These are phyloP conservation scores for Acorus calamus DNA, from an alignment of 106 monocot genomes.

Conservation along the genomic window DNA sequence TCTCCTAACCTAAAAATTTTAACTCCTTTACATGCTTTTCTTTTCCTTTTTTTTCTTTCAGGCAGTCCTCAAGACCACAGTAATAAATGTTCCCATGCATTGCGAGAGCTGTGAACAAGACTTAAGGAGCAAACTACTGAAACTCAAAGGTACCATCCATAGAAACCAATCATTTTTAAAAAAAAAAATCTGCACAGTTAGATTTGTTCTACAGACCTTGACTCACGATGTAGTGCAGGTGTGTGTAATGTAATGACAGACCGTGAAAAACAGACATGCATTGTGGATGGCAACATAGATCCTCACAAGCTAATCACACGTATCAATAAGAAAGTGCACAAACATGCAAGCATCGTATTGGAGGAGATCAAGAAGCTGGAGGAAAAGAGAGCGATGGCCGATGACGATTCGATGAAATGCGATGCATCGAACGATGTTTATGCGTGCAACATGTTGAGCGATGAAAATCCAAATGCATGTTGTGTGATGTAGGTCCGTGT, in stretches of 20 bases:
- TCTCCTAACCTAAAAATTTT: too few relatives aligned
- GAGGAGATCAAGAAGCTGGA: constrained; percentile 13
- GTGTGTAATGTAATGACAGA: constrained; percentile 39
- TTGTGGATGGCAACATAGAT: constrained; percentile 34
- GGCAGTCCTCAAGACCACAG: constrained; percentile 38
- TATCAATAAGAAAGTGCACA: constrained; percentile 26
- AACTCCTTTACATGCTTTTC: too few relatives aligned
- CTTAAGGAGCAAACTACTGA: constrained; percentile 39
- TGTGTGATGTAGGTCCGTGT: too few relatives aligned
- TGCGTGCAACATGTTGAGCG: too few relatives aligned
- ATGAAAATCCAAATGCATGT: too few relatives aligned
- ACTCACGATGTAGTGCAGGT: constrained; percentile 10
- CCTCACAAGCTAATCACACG: constrained; percentile 33
- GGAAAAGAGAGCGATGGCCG: not conserved
- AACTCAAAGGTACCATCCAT: constrained; percentile 40
- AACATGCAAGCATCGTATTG: constrained; percentile 31
- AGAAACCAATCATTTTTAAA: not conserved
- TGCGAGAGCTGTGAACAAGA: constrained; percentile 50
- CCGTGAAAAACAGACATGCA: constrained; percentile 26
- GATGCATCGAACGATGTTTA: too few relatives aligned
- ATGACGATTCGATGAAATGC: too few relatives aligned
- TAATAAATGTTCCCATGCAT: constrained; percentile 61
- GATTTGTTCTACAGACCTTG: not conserved
- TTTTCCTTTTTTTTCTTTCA: constrained; percentile 11
- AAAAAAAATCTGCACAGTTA: not conserved